A percentile compares a stretch with the other conserved stretches of the same genome.
Evolutionary conservation across 371 early-diverging fungal genomes (phyloP).

Genomic region (Nematocida displodere): DNA sequence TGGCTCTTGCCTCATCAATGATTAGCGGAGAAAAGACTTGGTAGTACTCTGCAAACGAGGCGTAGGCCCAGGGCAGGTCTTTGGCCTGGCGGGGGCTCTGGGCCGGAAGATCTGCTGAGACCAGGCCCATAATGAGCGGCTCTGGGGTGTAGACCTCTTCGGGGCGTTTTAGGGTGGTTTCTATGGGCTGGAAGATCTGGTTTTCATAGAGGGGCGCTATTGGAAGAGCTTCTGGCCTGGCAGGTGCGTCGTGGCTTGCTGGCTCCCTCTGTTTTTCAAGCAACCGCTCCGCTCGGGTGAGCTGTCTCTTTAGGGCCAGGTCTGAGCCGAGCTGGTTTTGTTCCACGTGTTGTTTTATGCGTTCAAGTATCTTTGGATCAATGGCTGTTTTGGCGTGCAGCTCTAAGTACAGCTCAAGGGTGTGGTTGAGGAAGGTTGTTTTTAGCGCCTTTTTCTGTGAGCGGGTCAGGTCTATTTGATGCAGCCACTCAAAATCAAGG

Average conservation of each 20-base stretch:
- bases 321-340: slow-evolving; percentile 9
- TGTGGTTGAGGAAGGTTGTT: slow-evolving; percentile 24
- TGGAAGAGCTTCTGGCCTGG: background rate
- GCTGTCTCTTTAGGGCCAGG: background rate
- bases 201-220: background rate
- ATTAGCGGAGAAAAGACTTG: slow-evolving; percentile 17
- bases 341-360: background rate
- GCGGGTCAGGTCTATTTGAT: background rate
- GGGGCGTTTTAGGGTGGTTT: background rate
- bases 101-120: background rate
- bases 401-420: slow-evolving; percentile 13
- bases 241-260: no score
- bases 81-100: background rate
- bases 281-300: background rate
- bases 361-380: background rate
- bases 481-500: slow-evolving; percentile 16
- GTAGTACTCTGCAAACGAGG: slow-evolving; percentile 17
- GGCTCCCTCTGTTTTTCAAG: background rate
- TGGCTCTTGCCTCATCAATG: slow-evolving; percentile 4
- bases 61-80: background rate
- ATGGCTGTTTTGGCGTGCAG: background rate
- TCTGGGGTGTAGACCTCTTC: background rate
- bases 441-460: slow-evolving; percentile 18
- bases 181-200: background rate
- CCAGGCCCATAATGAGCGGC: slow-evolving; percentile 9